Base-by-base conservation (phyloP, 345 rosid genomes). In the Salix brachista region DNA sequence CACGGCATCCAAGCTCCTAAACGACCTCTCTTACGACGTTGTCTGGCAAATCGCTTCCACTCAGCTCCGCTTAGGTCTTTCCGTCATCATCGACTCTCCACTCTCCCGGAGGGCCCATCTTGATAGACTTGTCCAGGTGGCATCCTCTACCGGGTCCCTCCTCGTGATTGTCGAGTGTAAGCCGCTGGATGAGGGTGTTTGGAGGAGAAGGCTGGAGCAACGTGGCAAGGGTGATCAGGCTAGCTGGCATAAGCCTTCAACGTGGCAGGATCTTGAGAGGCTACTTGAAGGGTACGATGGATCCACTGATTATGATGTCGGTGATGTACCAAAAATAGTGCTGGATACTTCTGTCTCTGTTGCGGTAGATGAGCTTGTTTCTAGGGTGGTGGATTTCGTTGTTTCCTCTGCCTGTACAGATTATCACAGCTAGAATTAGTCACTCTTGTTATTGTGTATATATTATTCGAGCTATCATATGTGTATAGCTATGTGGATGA, bases 221-320 rank as follows among this genome's bases (percentile, higher is more conserved):
- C 84, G 91, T 8, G 88, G 80, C 12, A 8, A 17, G 18, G 16
- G 18, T 0, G 79, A 41, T 64, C 48, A 44, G 3, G 70, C 84
- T 65, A 83, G 88, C 72, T 88, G 90, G 91, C 94, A 91, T 78
- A 91, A 91, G 86, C 94, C 92, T 11, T 46, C 85, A 70, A 83
- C 88, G 78, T 89, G 95, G 95, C 74, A 52, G n/a, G 95, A 91
- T 39, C 79, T 91, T 3, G 77, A 84, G 89, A 80, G 64, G 86
- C 73, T 91, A 74, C 26, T 89, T 41, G 84, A 86, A 52, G 88
- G 86, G 21, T 89, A 91, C 48, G 80, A 80, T 18, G 92, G 92
- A 41, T 86, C 91, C 56, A 76, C 85, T 23, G 94, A 91, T 7
- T 88, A 89, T 68, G 91, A 88, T 18, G 79, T 85, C 4, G 95